A percentile compares a stretch with the other conserved stretches of the same genome.
Conservation (phyloP, 129 eudicot genomes). For the Artemisia tridentata region DNA sequence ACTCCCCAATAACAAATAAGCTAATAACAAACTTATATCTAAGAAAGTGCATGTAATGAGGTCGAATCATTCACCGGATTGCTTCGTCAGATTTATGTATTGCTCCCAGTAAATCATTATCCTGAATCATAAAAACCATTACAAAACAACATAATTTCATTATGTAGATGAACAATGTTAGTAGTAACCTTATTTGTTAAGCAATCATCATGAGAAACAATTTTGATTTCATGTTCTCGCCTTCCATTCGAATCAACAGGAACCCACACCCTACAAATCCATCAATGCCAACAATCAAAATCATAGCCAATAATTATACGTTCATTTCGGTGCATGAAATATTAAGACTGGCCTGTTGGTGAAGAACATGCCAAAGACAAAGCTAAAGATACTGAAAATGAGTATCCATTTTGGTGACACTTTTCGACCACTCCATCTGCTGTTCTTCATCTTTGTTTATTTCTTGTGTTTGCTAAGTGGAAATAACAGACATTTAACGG, state of each 20-base stretch:
- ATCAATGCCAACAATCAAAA: background rate
- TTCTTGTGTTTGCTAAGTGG: constrained; percentile 7
- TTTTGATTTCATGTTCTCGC: constrained; percentile 36
- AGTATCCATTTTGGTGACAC: constrained; percentile 53
- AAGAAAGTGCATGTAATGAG: background rate
- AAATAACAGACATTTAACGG: background rate
- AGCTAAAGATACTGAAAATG: constrained; percentile 50
- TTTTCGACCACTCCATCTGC: constrained; percentile 37
- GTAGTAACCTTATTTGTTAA: constrained; percentile 42
- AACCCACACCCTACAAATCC: constrained; percentile 44
- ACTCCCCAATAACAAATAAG: too few relatives aligned
- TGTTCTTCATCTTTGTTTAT: constrained; percentile 37
- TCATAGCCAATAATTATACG: background rate
- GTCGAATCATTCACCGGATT: constrained; percentile 46
- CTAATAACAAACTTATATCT: too few relatives aligned
- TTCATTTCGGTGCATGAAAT: background rate
- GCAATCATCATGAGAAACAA: constrained; percentile 43
- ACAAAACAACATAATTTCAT: background rate
- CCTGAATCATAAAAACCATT: constrained; percentile 31
- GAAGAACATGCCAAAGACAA: constrained; percentile 57
- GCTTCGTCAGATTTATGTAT: constrained; percentile 59
- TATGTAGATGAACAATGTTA: background rate
- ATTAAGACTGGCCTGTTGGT: constrained; percentile 46
- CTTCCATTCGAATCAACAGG: constrained; percentile 43
- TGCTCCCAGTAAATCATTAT: constrained; percentile 42